Conservation (phyloP, 352 stramenopile genomes). For the Globisporangium echinulatum region DNA sequence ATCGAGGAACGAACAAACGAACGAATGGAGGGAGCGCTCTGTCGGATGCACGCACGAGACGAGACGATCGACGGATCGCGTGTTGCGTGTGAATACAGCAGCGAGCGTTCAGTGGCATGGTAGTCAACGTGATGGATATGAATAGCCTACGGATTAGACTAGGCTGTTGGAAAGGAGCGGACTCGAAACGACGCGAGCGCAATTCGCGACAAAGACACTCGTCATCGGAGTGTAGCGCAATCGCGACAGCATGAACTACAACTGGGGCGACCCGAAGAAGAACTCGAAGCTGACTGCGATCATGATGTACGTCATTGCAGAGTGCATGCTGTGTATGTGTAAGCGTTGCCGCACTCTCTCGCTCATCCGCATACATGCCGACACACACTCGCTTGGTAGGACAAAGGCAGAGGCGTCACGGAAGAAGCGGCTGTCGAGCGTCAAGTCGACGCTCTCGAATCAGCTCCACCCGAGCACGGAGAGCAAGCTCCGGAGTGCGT, state of each 20-base stretch:
- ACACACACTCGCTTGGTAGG: constrained; percentile 18
- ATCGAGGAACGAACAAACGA: too few species aligned
- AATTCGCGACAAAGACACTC: neutral
- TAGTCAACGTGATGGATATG: too few species aligned
- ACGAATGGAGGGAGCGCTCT: neutral
- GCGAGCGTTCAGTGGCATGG: too few species aligned
- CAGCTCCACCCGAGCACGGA: constrained; percentile 59
- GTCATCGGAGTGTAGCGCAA: neutral
- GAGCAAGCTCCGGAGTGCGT: constrained; percentile 63
- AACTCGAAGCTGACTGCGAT: constrained; percentile 62
- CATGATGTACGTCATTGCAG: constrained; percentile 54
- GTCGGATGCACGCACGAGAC: too few species aligned
- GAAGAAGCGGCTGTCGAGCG: constrained; percentile 61
- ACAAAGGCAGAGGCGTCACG: constrained; percentile 58
- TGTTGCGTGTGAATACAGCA: neutral
- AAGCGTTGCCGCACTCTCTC: neutral
- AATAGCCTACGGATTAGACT: neutral
- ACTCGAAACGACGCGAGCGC: neutral
- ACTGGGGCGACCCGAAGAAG: constrained; percentile 79
- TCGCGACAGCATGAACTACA: constrained; percentile 53
- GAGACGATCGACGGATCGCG: too few species aligned
- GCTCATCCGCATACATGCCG: neutral
- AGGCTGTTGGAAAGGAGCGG: neutral
- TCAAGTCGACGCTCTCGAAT: constrained; percentile 76
- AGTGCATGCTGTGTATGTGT: too few species aligned